These are phyloP conservation scores for Penicillium herquei DNA, from an alignment of 495 filamentous ascomycete species.

Conservation along the genomic window DNA sequence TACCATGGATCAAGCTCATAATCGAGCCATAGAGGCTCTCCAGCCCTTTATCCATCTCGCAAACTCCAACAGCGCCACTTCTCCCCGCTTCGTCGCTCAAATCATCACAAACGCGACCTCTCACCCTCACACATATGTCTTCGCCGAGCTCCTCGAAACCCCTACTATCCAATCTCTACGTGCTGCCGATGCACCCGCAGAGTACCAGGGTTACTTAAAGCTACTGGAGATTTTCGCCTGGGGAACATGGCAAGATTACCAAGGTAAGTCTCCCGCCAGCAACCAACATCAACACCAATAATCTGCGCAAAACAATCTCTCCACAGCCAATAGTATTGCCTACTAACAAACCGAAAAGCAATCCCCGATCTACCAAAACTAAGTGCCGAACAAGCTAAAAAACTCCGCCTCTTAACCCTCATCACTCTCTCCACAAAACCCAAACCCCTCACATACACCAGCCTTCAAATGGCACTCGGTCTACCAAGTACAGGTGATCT, in stretches of 20 bases:
- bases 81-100: constrained; percentile 80
- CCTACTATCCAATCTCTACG: constrained; percentile 77
- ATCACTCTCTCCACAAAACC: constrained; percentile 66
- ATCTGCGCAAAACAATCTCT: background rate
- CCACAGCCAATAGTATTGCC: background rate
- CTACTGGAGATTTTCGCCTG: constrained; percentile 91
- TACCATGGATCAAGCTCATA: constrained; percentile 74
- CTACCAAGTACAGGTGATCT: constrained; percentile 68
- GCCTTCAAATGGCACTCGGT: constrained; percentile 63
- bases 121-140: constrained; percentile 85
- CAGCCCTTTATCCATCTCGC: constrained; percentile 86
- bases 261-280: constrained; percentile 39
- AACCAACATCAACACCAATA: too few species aligned
- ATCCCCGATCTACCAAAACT: constrained; percentile 66
- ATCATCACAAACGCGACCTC: constrained; percentile 86
- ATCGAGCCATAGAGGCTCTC: constrained; percentile 80
- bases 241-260: constrained; percentile 82
- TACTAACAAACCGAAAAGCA: constrained; percentile 27
- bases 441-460: constrained; percentile 67
- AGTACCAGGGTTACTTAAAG: constrained; percentile 58
- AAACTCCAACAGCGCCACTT: constrained; percentile 69
- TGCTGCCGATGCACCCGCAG: constrained; percentile 39
- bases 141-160: constrained; percentile 84
- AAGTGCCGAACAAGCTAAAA: constrained; percentile 68
- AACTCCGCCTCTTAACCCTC: constrained; percentile 89